Evolutionary conservation across 208 protist species (phyloP).

Genomic region (Acanthamoeba royreba): DNA sequence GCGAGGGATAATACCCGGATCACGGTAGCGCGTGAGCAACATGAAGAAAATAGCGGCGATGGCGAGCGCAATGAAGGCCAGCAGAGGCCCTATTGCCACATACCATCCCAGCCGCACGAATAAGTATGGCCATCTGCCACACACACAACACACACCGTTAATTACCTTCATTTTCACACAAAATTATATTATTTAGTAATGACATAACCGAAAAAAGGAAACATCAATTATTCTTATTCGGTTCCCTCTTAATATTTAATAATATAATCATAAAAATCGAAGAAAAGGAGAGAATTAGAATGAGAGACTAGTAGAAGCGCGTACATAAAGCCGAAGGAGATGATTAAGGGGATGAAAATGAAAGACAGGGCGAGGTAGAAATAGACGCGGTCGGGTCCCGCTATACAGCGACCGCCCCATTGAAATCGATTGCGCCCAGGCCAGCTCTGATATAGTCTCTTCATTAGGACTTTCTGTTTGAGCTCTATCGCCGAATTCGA

Average conservation of each 20-base stretch:
- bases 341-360: background rate
- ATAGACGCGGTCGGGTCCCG: background rate
- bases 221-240: background rate
- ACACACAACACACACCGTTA: background rate
- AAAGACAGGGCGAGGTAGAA: slow-evolving; percentile 24
- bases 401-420: background rate
- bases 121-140: background rate
- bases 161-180: background rate
- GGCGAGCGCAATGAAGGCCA: background rate
- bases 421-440: background rate
- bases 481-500: background rate
- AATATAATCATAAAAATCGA: background rate
- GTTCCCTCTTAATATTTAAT: background rate
- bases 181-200: background rate
- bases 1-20: slow-evolving; percentile 32
- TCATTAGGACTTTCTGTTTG: too few species aligned
- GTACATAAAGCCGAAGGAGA: background rate
- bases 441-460: slow-evolving; percentile 7
- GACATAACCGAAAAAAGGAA: background rate
- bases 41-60: background rate
- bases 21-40: background rate
- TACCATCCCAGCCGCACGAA: background rate
- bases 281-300: background rate
- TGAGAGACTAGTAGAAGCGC: too few species aligned
- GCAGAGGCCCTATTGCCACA: background rate